Evolutionary conservation across 176 grass and related monocot genomes (phyloP).

Genomic region (Sorghum bicolor): DNA sequence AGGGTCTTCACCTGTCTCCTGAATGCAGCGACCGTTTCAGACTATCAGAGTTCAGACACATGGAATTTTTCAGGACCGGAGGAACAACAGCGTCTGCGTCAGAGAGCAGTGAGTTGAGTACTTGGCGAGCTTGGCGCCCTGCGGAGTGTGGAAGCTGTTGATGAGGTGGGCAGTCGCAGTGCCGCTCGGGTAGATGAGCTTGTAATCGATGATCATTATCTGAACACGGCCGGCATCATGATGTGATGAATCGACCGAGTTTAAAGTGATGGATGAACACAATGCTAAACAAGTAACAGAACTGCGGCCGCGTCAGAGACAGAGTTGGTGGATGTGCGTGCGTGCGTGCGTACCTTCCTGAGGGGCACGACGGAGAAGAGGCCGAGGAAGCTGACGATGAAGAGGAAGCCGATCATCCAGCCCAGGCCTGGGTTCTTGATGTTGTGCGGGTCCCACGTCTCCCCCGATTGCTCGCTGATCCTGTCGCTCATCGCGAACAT

Average conservation of each 20-base stretch:
- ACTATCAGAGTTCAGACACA: neutral
- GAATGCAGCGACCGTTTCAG: neutral
- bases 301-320: neutral
- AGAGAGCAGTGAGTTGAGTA: neutral
- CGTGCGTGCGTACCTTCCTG: constrained; percentile 29
- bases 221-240: constrained; percentile 1
- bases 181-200: constrained; percentile 77
- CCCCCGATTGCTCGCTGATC: constrained; percentile 29
- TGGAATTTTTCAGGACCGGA: neutral
- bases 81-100: neutral
- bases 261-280: neutral
- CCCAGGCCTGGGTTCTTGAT: constrained; percentile 49
- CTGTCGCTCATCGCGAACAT: constrained; percentile 49
- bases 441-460: constrained; percentile 10
- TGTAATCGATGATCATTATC: constrained; percentile 85
- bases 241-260: too few species aligned
- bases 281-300: neutral
- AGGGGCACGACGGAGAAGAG: constrained; percentile 56
- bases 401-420: constrained; percentile 64
- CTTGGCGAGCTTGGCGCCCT: constrained; percentile 60
- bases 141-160: constrained; percentile 84
- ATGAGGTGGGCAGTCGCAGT: constrained; percentile 78
- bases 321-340: neutral
- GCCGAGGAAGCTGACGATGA: constrained; percentile 59
- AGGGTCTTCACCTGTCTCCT: constrained; percentile 57